Base-by-base conservation (phyloP, 2,329 filamentous ascomycete species). In the Venturia asperata region DNA sequence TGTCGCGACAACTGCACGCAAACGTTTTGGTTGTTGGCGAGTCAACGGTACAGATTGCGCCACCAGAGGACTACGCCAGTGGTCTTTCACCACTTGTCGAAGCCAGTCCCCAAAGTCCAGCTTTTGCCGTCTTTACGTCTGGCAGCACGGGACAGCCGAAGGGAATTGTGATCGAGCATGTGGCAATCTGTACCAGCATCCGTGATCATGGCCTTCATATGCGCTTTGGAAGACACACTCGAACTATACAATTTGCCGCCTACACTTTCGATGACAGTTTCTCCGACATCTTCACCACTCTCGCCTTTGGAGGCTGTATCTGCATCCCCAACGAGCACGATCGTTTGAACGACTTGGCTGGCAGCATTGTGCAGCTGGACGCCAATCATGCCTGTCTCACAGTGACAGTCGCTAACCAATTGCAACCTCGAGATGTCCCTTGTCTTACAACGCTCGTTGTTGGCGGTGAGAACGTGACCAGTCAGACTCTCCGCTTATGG, bases 141-240 rank as follows among this genome's bases (percentile, higher is more conserved):
- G 92, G 92, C 2, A 95, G 91, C 6, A 96, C 92, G 0, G 92
- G 92, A 15, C 85, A 87, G 4, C 92, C 92, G 0, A 97, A 97
- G 77, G 92, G 92, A 0, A 92, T 97, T 27, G 83, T 84, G 1
- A 81, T 97, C 39, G 91, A 90, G 41, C 92, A 97, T 76, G 77
- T 81, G 37, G 90, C 92, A 19, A 91, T 83, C 7, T 89, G 89
- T 0, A 92, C 96, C 74, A 90, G 89, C 65, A 76, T 97, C 9
- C 81, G 96, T 52, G 90, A 91, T 1, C 92, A 97, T 72, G 82
- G 95, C 71, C 81, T 79, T 61, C 86, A 92, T 70, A 87, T 96
- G 47, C 70, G 80, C 3, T 78, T 80, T 0, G 82, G 87, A 69
- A 82, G 78, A 0, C 74, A 78, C 0, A 85, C 84, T 15, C 80